phyloP scores from a whole-genome alignment of 106 monocot genomes.

The Agapanthus africanus region DNA sequence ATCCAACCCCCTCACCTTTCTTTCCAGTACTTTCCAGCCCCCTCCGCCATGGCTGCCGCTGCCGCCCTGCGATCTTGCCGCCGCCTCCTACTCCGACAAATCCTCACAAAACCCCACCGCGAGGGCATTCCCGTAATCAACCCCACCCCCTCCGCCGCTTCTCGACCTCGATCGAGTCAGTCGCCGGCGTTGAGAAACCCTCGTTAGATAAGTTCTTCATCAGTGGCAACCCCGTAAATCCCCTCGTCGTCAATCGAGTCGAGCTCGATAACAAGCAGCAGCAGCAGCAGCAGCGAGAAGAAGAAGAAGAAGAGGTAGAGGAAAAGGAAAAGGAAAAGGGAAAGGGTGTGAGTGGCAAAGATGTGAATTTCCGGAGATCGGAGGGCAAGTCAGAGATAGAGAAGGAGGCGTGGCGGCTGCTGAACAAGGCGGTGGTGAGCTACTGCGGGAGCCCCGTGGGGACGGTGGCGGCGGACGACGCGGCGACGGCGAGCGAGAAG shows the following conservation, averaged over 20 bases:
- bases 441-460: slow-evolving; percentile 89
- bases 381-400: slow-evolving; percentile 37
- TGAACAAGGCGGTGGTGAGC: slow-evolving; percentile 63
- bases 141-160: not conserved
- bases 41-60: not conserved
- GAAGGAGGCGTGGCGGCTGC: slow-evolving; percentile 88
- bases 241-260: not conserved
- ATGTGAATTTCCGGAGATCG: not conserved
- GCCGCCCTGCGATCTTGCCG: not conserved
- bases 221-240: slow-evolving; percentile 6
- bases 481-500: slow-evolving; percentile 19
- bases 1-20: not conserved
- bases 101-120: slow-evolving; percentile 7
- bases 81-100: not conserved
- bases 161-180: not conserved
- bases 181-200: not conserved
- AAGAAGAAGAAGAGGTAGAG: not conserved
- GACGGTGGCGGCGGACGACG: slow-evolving; percentile 89
- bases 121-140: not conserved
- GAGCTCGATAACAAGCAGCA: not conserved
- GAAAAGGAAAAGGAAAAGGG: not conserved
- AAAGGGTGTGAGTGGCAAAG: not conserved
- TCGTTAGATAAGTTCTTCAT: slow-evolving; percentile 5
- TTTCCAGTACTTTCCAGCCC: not conserved
- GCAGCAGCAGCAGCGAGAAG: not conserved